These are phyloP conservation scores for Dimocarpus longan DNA, from an alignment of 345 rosid species.

Conservation along the genomic window DNA sequence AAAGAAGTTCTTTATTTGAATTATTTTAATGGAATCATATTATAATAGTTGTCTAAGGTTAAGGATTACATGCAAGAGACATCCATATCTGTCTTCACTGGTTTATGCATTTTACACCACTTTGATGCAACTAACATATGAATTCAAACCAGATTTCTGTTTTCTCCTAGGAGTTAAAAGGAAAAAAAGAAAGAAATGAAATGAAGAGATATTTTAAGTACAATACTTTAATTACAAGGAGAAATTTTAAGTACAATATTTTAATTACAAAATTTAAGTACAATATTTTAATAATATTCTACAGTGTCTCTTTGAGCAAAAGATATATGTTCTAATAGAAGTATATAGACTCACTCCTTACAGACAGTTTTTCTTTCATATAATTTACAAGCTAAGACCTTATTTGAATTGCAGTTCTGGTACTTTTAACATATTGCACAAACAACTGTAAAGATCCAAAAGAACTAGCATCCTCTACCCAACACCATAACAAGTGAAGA, in stretches of 20 bases:
- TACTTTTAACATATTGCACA: slow-evolving; percentile 4
- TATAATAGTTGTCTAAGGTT: background rate
- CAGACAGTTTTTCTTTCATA: background rate
- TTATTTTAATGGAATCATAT: background rate
- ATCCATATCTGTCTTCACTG: background rate
- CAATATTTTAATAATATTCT: too few species aligned
- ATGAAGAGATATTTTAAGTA: too few species aligned
- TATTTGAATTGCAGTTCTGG: background rate
- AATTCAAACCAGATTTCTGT: background rate
- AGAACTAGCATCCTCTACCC: background rate
- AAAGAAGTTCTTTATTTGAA: too few species aligned
- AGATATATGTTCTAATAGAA: too few species aligned
- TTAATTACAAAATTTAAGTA: too few species aligned
- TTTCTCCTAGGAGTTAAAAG: background rate
- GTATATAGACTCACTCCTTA: background rate
- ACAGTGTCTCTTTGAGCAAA: too few species aligned
- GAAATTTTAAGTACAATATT: too few species aligned
- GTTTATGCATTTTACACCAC: background rate
- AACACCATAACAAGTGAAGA: background rate
- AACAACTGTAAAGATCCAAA: slow-evolving; percentile 1
- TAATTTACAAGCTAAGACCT: background rate
- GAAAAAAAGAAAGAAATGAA: too few species aligned
- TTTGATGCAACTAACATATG: background rate
- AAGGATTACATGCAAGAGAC: background rate
- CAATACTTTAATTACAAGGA: too few species aligned